A percentile compares a stretch with the other conserved stretches of the same genome.
These are phyloP conservation scores for Dactylellina sp. DNA, from an alignment of 2,329 filamentous ascomycete species.

Conservation along the genomic window DNA sequence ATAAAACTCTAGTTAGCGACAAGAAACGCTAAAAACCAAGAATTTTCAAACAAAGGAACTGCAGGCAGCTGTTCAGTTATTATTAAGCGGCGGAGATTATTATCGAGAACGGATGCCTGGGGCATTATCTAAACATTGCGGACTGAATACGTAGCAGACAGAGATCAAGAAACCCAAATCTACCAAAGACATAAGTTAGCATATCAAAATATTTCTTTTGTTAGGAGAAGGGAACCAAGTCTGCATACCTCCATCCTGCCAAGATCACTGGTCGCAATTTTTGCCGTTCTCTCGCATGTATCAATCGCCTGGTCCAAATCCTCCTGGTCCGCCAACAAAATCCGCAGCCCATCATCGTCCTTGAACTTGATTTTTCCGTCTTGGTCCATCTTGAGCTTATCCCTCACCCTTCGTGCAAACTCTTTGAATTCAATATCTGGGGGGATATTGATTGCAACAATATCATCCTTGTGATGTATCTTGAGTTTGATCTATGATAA, in stretches of 20 bases:
- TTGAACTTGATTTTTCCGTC: slow-evolving; percentile 89
- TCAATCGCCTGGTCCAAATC: slow-evolving; percentile 89
- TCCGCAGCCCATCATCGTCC: slow-evolving; percentile 91
- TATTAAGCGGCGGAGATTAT: neutral
- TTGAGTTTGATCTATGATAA: slow-evolving; percentile 81
- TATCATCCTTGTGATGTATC: slow-evolving; percentile 84
- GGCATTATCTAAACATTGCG: slow-evolving; percentile 1
- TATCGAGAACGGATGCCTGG: neutral
- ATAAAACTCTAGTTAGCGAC: slow-evolving; percentile 2
- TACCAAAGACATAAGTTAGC: slow-evolving; percentile 12
- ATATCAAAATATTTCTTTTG: neutral
- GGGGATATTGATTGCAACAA: slow-evolving; percentile 89
- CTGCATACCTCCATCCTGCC: slow-evolving; percentile 91
- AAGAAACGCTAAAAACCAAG: slow-evolving; percentile 8
- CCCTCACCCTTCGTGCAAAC: slow-evolving; percentile 80
- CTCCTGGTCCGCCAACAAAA: slow-evolving; percentile 96
- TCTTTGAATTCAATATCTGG: slow-evolving; percentile 78
- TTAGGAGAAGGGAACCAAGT: slow-evolving; percentile 20
- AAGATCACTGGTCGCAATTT: slow-evolving; percentile 80
- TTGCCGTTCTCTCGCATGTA: slow-evolving; percentile 75
- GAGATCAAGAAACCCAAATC: slow-evolving; percentile 29
- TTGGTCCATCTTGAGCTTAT: slow-evolving; percentile 84
- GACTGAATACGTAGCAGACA: neutral
- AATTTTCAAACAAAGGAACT: slow-evolving; percentile 9
- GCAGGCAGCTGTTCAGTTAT: neutral